Percentiles rank a stretch among this genome's conserved stretches.
Evolutionary conservation across 108 stramenopile genomes (phyloP).

Genomic region (Cyclotella baltica): DNA sequence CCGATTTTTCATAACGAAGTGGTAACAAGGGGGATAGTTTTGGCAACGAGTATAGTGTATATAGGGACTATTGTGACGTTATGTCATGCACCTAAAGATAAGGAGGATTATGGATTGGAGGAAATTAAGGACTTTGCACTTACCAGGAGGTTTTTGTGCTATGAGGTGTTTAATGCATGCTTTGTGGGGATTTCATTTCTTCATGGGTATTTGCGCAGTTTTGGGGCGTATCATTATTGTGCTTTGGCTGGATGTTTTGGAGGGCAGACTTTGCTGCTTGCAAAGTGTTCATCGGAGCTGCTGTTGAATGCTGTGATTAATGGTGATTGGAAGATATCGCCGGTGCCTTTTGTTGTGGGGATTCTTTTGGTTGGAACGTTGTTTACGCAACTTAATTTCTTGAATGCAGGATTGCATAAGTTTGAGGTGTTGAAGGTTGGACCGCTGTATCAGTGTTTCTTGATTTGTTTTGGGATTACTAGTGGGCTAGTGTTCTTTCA

Average conservation of each 20-base stretch:
- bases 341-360: slow-evolving; percentile 36
- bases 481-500: slow-evolving; percentile 59
- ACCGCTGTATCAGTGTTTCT: slow-evolving; percentile 59
- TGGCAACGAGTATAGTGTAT: slow-evolving; percentile 51
- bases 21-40: slow-evolving; percentile 27
- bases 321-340: slow-evolving; percentile 27
- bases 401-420: slow-evolving; percentile 54
- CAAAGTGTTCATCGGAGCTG: slow-evolving; percentile 51
- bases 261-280: slow-evolving; percentile 50
- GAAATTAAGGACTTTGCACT: slow-evolving; percentile 24
- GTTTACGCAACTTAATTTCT: slow-evolving; percentile 48
- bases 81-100: slow-evolving; percentile 42
- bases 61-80: slow-evolving; percentile 51
- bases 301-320: slow-evolving; percentile 51
- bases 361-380: slow-evolving; percentile 32
- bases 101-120: slow-evolving; percentile 45
- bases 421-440: slow-evolving; percentile 51
- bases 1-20: slow-evolving; percentile 44
- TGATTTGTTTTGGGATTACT: slow-evolving; percentile 42
- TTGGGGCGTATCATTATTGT: slow-evolving; percentile 34
- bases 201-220: slow-evolving; percentile 1
- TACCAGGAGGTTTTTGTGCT: slow-evolving; percentile 27
- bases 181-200: slow-evolving; percentile 4
- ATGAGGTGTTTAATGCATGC: slow-evolving; percentile 13
- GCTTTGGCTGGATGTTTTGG: slow-evolving; percentile 55